A percentile compares a stretch with the other conserved stretches of the same genome.
Conservation (phyloP, 2,329 filamentous ascomycete species). For the Purpureocillium takamizusanense region DNA sequence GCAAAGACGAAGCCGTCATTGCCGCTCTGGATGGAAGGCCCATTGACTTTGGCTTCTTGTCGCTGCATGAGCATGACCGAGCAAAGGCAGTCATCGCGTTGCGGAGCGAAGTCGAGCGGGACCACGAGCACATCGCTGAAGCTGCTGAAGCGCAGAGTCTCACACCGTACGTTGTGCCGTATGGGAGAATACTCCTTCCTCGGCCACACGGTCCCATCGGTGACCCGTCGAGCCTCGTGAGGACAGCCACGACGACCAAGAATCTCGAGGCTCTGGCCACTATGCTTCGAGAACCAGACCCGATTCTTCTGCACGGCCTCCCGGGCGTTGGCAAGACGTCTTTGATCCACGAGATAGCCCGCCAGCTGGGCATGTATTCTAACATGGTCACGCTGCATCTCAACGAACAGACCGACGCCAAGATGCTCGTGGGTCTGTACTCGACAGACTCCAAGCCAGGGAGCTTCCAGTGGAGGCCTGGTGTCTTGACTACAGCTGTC, state of each 20-base stretch:
- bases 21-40: conserved; percentile 66
- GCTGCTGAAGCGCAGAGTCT: conserved; percentile 29
- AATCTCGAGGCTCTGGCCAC: conserved; percentile 65
- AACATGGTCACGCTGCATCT: conserved; percentile 90
- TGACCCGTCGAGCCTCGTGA: conserved; percentile 45
- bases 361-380: conserved; percentile 66
- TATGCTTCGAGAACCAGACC: conserved; percentile 57
- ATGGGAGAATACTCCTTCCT: conserved; percentile 61
- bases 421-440: conserved; percentile 91
- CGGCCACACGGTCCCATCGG: conserved; percentile 41
- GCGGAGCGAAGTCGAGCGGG: conserved; percentile 26
- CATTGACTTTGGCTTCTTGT: conserved; percentile 72
- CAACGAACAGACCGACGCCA: conserved; percentile 97
- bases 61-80: conserved; percentile 47
- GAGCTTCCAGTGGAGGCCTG: conserved; percentile 85
- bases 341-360: conserved; percentile 72
- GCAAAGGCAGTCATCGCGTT: conserved; percentile 35
- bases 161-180: conserved; percentile 52
- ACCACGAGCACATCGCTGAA: conserved; percentile 5
- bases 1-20: conserved; percentile 47
- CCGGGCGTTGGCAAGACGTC: conserved; percentile 89
- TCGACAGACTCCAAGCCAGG: conserved; percentile 80
- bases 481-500: conserved; percentile 88
- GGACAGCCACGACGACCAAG: conserved; percentile 60
- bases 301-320: conserved; percentile 72